Conservation (phyloP, 2,329 filamentous ascomycete genomes). For the Aspergillus awamori region DNA sequence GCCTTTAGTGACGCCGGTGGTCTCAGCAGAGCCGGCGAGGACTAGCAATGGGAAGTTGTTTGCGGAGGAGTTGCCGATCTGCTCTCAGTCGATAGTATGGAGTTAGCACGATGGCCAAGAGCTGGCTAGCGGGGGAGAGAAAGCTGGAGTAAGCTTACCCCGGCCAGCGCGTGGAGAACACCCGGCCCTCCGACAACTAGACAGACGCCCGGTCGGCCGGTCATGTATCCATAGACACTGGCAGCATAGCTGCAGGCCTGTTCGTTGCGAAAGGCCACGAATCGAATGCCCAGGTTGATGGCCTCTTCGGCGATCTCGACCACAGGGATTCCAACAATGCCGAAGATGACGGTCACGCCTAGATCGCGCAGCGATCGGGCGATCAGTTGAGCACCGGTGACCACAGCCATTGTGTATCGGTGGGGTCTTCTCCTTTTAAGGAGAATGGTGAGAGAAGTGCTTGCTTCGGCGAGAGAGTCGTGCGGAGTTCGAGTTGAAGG, state of each 20-base stretch:
- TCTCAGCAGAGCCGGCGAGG: slow-evolving; percentile 58
- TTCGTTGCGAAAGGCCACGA: slow-evolving; percentile 62
- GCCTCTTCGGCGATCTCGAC: slow-evolving; percentile 61
- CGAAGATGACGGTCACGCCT: slow-evolving; percentile 56
- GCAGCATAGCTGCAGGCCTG: slow-evolving; percentile 63
- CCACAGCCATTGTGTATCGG: slow-evolving; percentile 24
- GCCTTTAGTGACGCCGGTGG: slow-evolving; percentile 55
- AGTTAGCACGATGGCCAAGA: slow-evolving; percentile 4
- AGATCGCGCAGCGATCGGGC: slow-evolving; percentile 53
- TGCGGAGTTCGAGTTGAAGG: neutral
- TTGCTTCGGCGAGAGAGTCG: neutral
- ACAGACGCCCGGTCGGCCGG: slow-evolving; percentile 59
- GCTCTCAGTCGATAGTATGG: neutral
- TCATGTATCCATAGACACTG: slow-evolving; percentile 61
- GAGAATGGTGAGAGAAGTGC: neutral
- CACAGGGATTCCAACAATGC: slow-evolving; percentile 58
- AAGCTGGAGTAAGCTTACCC: slow-evolving; percentile 42
- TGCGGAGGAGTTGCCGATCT: slow-evolving; percentile 55
- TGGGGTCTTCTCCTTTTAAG: neutral
- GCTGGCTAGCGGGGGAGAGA: neutral
- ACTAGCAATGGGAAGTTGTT: slow-evolving; percentile 60
- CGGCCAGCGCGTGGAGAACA: slow-evolving; percentile 61
- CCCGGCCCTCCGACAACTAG: slow-evolving; percentile 63
- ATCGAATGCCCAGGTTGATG: slow-evolving; percentile 59
- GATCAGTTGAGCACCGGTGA: slow-evolving; percentile 51